Evolutionary conservation across 306 rosid genomes (phyloP), one percentile per base, ranked within the genome.

Genomic region (Quillaja saponaria): DNA sequence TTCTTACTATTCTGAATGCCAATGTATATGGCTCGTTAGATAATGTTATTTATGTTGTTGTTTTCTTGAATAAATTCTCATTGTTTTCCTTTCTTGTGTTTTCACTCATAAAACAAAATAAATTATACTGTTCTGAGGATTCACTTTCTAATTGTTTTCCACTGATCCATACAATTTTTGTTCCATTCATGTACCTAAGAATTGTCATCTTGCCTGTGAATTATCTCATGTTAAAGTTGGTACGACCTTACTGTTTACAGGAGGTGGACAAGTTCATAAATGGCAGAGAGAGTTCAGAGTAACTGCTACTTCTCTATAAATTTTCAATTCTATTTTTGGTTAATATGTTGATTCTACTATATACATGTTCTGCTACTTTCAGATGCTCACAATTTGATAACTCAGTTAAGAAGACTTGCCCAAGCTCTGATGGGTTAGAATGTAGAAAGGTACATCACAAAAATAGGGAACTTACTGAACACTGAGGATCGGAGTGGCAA

Each of bases 271-370:
- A 75, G 71, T 55, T 63, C 61, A 63, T 68, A 28, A 41, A 55
- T 53, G 79, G 80, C 67, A 77, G 63, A 77, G 80, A 80, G 76
- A 76, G 69, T 75, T 80, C 87, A 63, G 76, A 67, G 96, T 85
- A 88, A 72, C 34, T 58, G 47, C 71, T 66, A 10, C 60, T 55
- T 41, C 64, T 66, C 17, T 45, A 19, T 50, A 41, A 34, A 51
- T 71, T 15, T 65, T 61, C 8, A 20, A 18, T 47, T 33, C 46
- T 50, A 49, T 39, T 47, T 46, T 42, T 67, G 34, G 58, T 63
- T 57, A 13, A 13, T 68, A 55, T 52, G 44, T 62, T 52, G 11
- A 42, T 61, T 41, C 61, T 37, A 71, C 58, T 57, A 58, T 68
- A 55, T 71, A 62, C 28, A 58, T 61, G 28, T 34, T 54, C 17